phyloP scores from a whole-genome alignment of 495 filamentous ascomycete genomes.

The Trichoderma asperelloides region DNA sequence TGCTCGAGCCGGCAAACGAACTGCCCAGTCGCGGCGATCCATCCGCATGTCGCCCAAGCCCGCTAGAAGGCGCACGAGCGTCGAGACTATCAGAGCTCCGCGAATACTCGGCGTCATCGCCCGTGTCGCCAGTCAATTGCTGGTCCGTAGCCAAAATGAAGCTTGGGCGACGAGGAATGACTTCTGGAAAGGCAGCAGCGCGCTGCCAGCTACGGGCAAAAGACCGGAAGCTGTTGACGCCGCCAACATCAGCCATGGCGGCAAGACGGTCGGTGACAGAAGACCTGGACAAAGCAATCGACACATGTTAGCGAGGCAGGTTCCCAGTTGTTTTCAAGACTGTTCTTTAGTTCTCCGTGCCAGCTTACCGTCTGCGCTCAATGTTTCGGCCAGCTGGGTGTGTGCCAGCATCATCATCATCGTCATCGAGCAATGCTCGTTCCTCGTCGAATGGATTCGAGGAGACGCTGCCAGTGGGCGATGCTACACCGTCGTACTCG shows the following conservation, averaged over 20 bases:
- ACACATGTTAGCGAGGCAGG: background rate
- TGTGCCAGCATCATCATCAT: constrained; percentile 20
- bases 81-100: constrained; percentile 27
- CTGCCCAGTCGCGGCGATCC: constrained; percentile 19
- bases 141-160: constrained; percentile 51
- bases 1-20: constrained; percentile 11
- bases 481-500: constrained; percentile 30
- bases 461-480: constrained; percentile 29
- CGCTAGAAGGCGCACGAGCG: constrained; percentile 24
- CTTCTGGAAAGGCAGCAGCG: constrained; percentile 80
- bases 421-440: constrained; percentile 31
- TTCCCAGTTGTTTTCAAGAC: background rate
- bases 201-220: constrained; percentile 93
- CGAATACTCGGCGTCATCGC: constrained; percentile 24
- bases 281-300: constrained; percentile 34
- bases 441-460: constrained; percentile 28
- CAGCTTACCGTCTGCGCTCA: constrained; percentile 9
- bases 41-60: constrained; percentile 31
- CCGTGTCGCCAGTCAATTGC: constrained; percentile 26
- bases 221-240: constrained; percentile 87
- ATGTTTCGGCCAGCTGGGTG: background rate
- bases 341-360: background rate
- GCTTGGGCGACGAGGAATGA: constrained; percentile 64
- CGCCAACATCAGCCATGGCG: constrained; percentile 68
- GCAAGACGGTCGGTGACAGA: constrained; percentile 67